These are phyloP conservation scores for Entomortierella parvispora DNA, from an alignment of 192 early-diverging fungal genomes.

Conservation along the genomic window DNA sequence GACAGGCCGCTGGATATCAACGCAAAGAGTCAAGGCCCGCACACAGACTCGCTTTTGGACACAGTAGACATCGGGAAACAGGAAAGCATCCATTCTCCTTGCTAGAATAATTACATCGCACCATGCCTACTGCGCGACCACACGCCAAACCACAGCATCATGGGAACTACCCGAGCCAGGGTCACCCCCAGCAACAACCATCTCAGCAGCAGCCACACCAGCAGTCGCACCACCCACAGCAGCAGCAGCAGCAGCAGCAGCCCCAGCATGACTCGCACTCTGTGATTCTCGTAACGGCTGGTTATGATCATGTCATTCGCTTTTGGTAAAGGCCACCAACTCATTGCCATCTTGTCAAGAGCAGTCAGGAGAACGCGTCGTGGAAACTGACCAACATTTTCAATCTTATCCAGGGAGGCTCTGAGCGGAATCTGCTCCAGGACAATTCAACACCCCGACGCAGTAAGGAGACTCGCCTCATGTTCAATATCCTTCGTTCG, in stretches of 20 bases:
- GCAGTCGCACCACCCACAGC: conserved; percentile 34
- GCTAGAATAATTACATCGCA: no score
- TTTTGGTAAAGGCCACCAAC: conserved; percentile 67
- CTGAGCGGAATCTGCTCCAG: conserved; percentile 70
- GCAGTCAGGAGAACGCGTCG: not conserved
- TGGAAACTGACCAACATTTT: not conserved
- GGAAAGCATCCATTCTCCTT: no score
- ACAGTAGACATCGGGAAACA: not conserved
- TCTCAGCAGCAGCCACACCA: conserved; percentile 31
- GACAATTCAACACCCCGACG: conserved; percentile 84
- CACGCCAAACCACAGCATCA: conserved; percentile 41
- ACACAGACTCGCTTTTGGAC: not conserved
- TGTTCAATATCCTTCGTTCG: no score
- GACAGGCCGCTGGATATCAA: no score
- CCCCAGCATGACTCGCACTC: conserved; percentile 64
- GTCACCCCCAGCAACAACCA: conserved; percentile 35
- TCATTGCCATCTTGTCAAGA: not conserved
- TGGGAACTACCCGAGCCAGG: conserved; percentile 29
- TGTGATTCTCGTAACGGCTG: conserved; percentile 76
- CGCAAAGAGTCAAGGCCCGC: no score
- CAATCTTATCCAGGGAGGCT: conserved; percentile 59
- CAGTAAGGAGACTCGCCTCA: conserved; percentile 56
- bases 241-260: conserved; percentile 56
- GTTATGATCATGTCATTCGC: conserved; percentile 81
- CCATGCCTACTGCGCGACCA: conserved; percentile 39